Evolutionary conservation across 306 rosid genomes (phyloP).

Genomic region (Vachellia pachyceras): DNA sequence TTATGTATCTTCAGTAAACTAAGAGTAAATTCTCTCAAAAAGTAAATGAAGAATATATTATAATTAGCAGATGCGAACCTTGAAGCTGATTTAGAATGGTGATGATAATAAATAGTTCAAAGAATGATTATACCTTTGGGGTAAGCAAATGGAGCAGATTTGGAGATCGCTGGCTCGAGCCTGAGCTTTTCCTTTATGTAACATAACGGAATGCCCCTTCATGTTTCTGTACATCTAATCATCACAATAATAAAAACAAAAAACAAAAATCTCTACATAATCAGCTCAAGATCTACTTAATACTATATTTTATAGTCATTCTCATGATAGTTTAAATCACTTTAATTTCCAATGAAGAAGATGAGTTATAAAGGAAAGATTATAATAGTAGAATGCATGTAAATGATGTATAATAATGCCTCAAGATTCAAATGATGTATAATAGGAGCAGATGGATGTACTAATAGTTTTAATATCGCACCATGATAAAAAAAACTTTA

Average conservation of each 20-base stretch:
- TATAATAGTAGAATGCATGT: neutral
- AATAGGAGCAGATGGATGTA: too few species aligned
- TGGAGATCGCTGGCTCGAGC: conserved; percentile 25
- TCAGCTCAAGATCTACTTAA: neutral
- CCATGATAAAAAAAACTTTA: too few species aligned
- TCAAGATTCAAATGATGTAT: neutral
- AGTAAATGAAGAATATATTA: too few species aligned
- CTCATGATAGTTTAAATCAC: neutral
- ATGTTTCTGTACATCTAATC: conserved; percentile 61
- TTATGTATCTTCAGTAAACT: too few species aligned
- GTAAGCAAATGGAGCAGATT: conserved; percentile 36
- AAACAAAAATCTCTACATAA: neutral
- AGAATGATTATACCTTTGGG: conserved; percentile 43
- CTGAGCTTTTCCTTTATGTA: conserved; percentile 35
- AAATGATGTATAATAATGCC: neutral
- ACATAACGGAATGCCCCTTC: conserved; percentile 27
- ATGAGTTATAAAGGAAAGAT: neutral
- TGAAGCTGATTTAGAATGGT: neutral
- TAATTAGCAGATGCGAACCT: neutral
- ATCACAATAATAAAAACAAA: neutral
- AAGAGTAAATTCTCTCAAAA: too few species aligned
- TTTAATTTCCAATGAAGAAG: neutral
- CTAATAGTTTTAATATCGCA: neutral
- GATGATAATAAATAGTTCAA: neutral
- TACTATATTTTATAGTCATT: neutral